A percentile compares a stretch with the other conserved stretches of the same genome.
phyloP scores from a whole-genome alignment of 129 eudicot species.

The Glebionis coronaria region DNA sequence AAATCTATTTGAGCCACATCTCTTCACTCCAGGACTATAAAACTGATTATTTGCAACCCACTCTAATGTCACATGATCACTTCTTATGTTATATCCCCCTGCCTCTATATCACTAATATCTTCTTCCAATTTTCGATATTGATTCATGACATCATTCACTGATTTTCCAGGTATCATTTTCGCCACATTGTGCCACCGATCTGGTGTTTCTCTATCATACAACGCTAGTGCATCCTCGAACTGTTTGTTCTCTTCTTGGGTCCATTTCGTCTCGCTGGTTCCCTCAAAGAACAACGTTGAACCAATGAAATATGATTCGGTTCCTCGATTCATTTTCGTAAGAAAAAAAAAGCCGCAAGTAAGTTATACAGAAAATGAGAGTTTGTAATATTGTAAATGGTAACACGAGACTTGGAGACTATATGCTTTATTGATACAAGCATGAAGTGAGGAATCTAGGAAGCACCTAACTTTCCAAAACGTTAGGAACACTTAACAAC shows the following conservation, averaged over 20 bases:
- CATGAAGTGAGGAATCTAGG: constrained; percentile 46
- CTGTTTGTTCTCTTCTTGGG: constrained; percentile 69
- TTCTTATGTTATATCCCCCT: constrained; percentile 38
- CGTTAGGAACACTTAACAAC: constrained; percentile 27
- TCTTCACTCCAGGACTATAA: constrained; percentile 45
- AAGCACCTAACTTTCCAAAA: constrained; percentile 41
- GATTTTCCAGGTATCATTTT: constrained; percentile 77
- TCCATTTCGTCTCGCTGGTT: constrained; percentile 53
- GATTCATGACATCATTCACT: constrained; percentile 63
- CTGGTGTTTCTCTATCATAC: constrained; percentile 72
- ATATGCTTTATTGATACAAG: constrained; percentile 30
- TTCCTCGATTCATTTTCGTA: constrained; percentile 39
- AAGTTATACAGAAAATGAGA: neutral
- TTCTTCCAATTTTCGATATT: constrained; percentile 61
- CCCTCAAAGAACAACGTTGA: constrained; percentile 59
- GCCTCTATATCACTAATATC: constrained; percentile 87
- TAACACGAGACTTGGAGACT: too few species aligned
- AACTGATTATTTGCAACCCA: constrained; percentile 42
- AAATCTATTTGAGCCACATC: constrained; percentile 32
- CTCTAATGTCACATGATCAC: constrained; percentile 48
- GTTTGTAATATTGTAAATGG: constrained; percentile 11
- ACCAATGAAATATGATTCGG: constrained; percentile 30
- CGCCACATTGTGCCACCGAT: constrained; percentile 83
- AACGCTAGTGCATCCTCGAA: constrained; percentile 77
- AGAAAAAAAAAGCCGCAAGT: neutral